These are phyloP conservation scores for Cercospora citrullina DNA, from an alignment of 2,329 filamentous ascomycete species.

Conservation along the genomic window DNA sequence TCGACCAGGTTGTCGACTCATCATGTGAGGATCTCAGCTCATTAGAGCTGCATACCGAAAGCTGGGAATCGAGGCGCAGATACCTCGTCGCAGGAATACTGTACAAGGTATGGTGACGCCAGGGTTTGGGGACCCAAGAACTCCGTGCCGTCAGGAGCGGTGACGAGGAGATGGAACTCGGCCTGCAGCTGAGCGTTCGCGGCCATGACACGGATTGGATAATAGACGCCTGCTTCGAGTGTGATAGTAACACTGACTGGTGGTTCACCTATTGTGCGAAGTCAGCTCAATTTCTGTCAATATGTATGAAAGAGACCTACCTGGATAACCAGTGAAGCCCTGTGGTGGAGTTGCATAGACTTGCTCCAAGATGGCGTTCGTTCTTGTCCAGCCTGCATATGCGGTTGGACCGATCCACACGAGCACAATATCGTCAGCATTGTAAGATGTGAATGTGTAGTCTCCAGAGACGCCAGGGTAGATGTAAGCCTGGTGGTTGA, in stretches of 20 bases:
- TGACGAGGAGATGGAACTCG: not conserved
- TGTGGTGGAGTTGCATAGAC: not conserved
- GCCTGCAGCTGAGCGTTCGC: not conserved
- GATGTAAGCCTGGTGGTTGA: slow-evolving; percentile 29
- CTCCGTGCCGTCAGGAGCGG: not conserved
- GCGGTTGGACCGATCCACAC: slow-evolving; percentile 32
- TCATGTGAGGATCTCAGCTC: not conserved
- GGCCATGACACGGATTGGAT: not conserved
- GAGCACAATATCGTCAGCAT: slow-evolving; percentile 31
- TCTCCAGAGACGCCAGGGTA: slow-evolving; percentile 21
- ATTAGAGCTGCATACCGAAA: not conserved
- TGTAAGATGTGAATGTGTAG: slow-evolving; percentile 30
- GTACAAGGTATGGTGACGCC: slow-evolving; percentile 1
- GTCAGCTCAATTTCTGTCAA: not conserved
- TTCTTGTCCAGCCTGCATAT: slow-evolving; percentile 26
- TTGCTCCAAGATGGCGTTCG: slow-evolving; percentile 23
- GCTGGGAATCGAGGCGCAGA: not conserved
- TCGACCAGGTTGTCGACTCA: not conserved
- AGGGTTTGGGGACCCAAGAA: not conserved
- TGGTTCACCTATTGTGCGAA: not conserved
- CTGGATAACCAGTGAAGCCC: not conserved
- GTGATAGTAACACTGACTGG: not conserved
- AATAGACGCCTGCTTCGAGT: not conserved
- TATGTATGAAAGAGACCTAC: not conserved
- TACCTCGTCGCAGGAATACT: slow-evolving; percentile 7